Conservation (phyloP, 139 green algal species). For the Penium margaritaceum region DNA sequence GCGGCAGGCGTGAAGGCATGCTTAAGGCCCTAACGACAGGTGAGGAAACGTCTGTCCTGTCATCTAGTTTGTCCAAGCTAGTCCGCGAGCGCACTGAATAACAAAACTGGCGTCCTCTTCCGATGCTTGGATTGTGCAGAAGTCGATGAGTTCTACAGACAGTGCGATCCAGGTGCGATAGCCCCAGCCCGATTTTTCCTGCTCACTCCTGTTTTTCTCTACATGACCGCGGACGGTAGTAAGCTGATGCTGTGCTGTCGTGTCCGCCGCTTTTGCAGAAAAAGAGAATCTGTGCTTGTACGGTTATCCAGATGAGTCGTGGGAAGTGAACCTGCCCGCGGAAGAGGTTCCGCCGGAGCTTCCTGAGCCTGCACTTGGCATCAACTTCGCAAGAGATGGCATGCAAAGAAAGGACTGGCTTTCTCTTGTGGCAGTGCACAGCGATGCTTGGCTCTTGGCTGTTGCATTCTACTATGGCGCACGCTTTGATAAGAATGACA, state of each 20-base stretch:
- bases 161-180: no score
- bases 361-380: constrained; percentile 90
- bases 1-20: no score
- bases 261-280: constrained; percentile 53
- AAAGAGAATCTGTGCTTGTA: constrained; percentile 97
- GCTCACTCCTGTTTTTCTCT: constrained; percentile 3
- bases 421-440: constrained; percentile 89
- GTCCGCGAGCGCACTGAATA: no score
- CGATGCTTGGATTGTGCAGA: no score
- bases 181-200: no score
- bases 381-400: constrained; percentile 95
- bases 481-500: constrained; percentile 66
- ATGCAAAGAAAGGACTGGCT: constrained; percentile 91
- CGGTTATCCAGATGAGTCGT: constrained; percentile 71
- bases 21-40: no score
- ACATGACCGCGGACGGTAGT: no score
- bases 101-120: no score
- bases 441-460: constrained; percentile 87
- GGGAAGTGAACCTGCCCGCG: constrained; percentile 82
- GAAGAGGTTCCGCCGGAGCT: constrained; percentile 96
- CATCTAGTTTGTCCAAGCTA: no score
- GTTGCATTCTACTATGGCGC: constrained; percentile 92
- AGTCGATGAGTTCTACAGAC: no score
- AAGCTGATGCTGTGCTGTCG: no score
- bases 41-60: no score